A percentile compares a stretch with the other conserved stretches of the same genome.
Conservation (phyloP, 2,329 filamentous ascomycete species). For the Eurotiales sp. region DNA sequence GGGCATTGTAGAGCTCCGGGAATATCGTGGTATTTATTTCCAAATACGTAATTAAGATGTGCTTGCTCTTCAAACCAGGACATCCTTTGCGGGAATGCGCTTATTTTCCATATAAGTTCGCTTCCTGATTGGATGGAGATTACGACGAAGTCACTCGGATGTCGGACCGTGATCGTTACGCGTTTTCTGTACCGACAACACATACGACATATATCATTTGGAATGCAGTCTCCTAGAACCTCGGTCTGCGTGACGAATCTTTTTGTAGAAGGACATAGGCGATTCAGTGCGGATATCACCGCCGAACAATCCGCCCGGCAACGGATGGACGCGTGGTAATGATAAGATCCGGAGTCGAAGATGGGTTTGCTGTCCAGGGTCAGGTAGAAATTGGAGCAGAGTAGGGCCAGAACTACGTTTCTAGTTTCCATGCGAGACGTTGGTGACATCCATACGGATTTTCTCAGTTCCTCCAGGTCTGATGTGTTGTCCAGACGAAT, state of each 20-base stretch:
- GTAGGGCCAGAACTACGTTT: neutral
- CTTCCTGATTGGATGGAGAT: neutral
- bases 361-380: neutral
- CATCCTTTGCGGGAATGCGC: slow-evolving; percentile 16
- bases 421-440: neutral
- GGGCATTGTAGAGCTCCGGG: slow-evolving; percentile 3
- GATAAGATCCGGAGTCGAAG: slow-evolving; percentile 7
- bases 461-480: neutral
- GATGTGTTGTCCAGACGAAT: neutral
- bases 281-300: slow-evolving; percentile 7
- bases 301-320: slow-evolving; percentile 11
- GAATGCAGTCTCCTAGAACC: slow-evolving; percentile 7
- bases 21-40: slow-evolving; percentile 11
- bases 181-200: slow-evolving; percentile 9
- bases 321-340: slow-evolving; percentile 15
- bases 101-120: slow-evolving; percentile 13
- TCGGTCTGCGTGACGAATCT: slow-evolving; percentile 13
- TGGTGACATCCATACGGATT: neutral
- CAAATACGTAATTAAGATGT: slow-evolving; percentile 12
- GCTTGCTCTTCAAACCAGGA: slow-evolving; percentile 15
- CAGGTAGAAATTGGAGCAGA: neutral
- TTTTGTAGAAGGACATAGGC: slow-evolving; percentile 6
- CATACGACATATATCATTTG: slow-evolving; percentile 12
- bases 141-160: slow-evolving; percentile 8
- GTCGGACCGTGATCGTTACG: slow-evolving; percentile 12